Evolutionary conservation across 495 filamentous ascomycete species (phyloP).

Genomic region (Hamigera avellanea): DNA sequence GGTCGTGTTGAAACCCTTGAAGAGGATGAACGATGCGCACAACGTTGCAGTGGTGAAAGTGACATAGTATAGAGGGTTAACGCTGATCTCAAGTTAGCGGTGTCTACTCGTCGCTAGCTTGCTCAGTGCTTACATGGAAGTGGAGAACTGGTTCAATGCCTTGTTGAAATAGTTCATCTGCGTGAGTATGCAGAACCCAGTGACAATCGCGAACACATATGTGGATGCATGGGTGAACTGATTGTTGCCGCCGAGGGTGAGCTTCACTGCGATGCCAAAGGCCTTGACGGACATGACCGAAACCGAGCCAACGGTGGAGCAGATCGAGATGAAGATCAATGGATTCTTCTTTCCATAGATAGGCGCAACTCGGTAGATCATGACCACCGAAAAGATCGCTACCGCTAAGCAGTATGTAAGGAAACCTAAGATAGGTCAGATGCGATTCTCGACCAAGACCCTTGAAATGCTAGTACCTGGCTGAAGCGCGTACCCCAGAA

Average conservation of each 20-base stretch:
- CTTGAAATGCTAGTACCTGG: slow-evolving; percentile 48
- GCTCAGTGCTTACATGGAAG: slow-evolving; percentile 64
- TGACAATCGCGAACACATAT: slow-evolving; percentile 93
- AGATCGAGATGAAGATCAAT: slow-evolving; percentile 90
- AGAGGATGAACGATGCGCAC: slow-evolving; percentile 93
- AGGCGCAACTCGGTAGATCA: slow-evolving; percentile 93
- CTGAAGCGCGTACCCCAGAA: slow-evolving; percentile 76
- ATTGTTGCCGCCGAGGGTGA: slow-evolving; percentile 84
- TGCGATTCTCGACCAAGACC: neutral
- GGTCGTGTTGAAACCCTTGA: slow-evolving; percentile 93
- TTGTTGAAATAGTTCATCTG: slow-evolving; percentile 99
- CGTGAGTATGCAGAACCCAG: slow-evolving; percentile 82
- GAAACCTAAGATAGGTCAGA: slow-evolving; percentile 50
- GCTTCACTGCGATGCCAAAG: slow-evolving; percentile 90
- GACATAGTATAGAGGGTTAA: slow-evolving; percentile 97
- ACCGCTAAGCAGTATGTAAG: slow-evolving; percentile 71
- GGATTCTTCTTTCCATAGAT: slow-evolving; percentile 88
- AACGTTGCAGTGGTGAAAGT: slow-evolving; percentile 97
- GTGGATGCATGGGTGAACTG: slow-evolving; percentile 90
- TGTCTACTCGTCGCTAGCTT: neutral
- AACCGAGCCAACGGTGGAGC: slow-evolving; percentile 89
- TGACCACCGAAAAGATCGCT: slow-evolving; percentile 69
- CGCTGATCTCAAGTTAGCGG: slow-evolving; percentile 43
- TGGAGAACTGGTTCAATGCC: slow-evolving; percentile 90
- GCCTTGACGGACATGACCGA: slow-evolving; percentile 99